Evolutionary conservation across 2,329 filamentous ascomycete species (phyloP).

Genomic region (Lecanicillium sp.): DNA sequence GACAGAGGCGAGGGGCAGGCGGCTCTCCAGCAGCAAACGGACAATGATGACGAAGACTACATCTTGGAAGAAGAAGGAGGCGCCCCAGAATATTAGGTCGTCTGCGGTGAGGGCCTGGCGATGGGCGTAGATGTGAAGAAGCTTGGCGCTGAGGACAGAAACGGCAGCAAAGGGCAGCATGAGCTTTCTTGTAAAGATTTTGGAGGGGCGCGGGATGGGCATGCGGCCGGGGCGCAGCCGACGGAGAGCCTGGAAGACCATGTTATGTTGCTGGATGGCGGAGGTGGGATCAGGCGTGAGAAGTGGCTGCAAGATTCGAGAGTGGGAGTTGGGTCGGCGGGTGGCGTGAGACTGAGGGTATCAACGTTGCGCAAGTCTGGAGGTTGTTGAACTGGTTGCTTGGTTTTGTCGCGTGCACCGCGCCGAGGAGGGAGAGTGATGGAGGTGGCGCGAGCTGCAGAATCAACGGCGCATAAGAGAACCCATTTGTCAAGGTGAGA

Average conservation of each 20-base stretch:
- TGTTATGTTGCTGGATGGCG: too few species aligned
- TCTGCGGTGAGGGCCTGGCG: conserved; percentile 5
- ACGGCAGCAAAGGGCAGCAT: conserved; percentile 12
- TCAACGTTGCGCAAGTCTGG: too few species aligned
- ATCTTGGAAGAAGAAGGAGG: conserved; percentile 13
- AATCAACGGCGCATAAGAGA: conserved; percentile 5
- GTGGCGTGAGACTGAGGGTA: too few species aligned
- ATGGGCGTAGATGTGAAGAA: conserved; percentile 12
- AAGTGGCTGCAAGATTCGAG: too few species aligned
- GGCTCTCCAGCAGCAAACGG: conserved; percentile 8
- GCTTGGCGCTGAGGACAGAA: conserved; percentile 12
- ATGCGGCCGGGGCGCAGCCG: conserved; percentile 2
- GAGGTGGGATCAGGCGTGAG: too few species aligned
- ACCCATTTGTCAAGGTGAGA: conserved; percentile 9
- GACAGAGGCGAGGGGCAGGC: conserved; percentile 1
- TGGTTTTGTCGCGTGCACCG: neutral
- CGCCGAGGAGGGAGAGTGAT: neutral
- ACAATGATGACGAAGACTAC: conserved; percentile 11
- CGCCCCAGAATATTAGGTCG: conserved; percentile 7
- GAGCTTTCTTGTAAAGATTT: conserved; percentile 11
- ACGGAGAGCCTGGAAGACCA: conserved; percentile 4
- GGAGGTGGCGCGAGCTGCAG: neutral
- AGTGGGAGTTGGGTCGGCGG: too few species aligned
- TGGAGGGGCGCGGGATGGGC: conserved; percentile 9
- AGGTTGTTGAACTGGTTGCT: too few species aligned